A percentile compares a stretch with the other conserved stretches of the same genome.
Evolutionary conservation across 106 monocot genomes (phyloP).

Genomic region (Iris macrosiphon): DNA sequence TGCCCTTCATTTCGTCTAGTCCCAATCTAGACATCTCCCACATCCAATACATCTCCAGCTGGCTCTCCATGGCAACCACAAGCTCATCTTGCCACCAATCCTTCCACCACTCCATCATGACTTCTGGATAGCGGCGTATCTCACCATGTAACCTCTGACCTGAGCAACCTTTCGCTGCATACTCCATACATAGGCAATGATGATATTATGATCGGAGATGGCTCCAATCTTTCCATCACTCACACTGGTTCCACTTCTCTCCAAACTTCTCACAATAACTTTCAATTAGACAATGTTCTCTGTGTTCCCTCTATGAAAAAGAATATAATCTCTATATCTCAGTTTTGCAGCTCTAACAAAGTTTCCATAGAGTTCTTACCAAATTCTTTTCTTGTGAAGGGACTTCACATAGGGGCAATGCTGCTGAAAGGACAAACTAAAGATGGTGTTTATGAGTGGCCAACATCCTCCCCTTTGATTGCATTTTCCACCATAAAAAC

Average conservation of each 20-base stretch:
- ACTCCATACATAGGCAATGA: slow-evolving; percentile 3
- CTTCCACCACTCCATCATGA: slow-evolving; percentile 1
- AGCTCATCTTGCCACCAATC: neutral
- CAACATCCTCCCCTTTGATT: neutral
- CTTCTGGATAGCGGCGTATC: neutral
- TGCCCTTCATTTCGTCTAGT: neutral
- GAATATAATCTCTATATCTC: too few relatives aligned
- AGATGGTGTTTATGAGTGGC: neutral
- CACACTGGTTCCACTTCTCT: neutral
- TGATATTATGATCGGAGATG: neutral
- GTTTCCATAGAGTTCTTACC: neutral
- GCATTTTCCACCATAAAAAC: neutral
- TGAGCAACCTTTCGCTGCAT: slow-evolving; percentile 5
- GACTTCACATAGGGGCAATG: neutral
- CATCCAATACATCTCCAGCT: neutral
- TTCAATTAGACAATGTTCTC: neutral
- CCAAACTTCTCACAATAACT: neutral
- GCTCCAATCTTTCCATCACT: neutral
- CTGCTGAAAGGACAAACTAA: too few relatives aligned
- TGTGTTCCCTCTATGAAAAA: too few relatives aligned
- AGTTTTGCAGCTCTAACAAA: neutral
- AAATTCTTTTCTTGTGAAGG: slow-evolving; percentile 7
- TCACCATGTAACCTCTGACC: slow-evolving; percentile 4
- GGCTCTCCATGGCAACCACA: neutral
- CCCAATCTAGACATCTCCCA: neutral